Conservation (phyloP, 441 rosid genomes). For the Populus hybrid region DNA sequence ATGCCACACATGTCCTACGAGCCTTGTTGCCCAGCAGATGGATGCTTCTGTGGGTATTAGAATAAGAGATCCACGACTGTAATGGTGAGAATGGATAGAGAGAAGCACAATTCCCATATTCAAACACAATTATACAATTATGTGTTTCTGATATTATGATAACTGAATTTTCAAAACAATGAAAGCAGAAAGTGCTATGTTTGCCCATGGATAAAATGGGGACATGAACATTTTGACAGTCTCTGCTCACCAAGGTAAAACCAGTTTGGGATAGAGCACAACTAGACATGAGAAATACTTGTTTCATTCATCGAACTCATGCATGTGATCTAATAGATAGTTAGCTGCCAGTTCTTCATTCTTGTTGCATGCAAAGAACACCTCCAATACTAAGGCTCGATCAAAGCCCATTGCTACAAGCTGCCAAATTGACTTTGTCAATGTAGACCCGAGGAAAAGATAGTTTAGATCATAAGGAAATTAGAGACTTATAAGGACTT, state of each 20-base stretch:
- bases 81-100: background rate
- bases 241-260: conserved; percentile 13
- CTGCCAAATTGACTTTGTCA: conserved; percentile 26
- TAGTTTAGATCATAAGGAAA: background rate
- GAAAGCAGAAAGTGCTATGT: background rate
- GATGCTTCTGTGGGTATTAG: background rate
- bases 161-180: conserved; percentile 7
- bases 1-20: background rate
- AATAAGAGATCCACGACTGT: background rate
- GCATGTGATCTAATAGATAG: conserved; percentile 72
- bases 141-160: background rate
- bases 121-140: background rate
- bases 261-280: conserved; percentile 4
- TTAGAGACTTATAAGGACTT: background rate
- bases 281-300: conserved; percentile 12
- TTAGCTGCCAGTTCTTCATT: conserved; percentile 73
- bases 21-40: background rate
- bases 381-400: conserved; percentile 53
- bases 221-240: conserved; percentile 17
- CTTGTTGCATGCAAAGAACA: conserved; percentile 80
- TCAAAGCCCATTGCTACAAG: conserved; percentile 75
- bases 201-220: conserved; percentile 10
- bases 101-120: background rate
- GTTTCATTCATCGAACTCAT: conserved; percentile 59
- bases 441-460: background rate